Percentiles rank a stretch among this genome's conserved stretches.
These are phyloP conservation scores for Talaromyces sp. DNA, from an alignment of 2,329 filamentous ascomycete genomes.

Conservation along the genomic window DNA sequence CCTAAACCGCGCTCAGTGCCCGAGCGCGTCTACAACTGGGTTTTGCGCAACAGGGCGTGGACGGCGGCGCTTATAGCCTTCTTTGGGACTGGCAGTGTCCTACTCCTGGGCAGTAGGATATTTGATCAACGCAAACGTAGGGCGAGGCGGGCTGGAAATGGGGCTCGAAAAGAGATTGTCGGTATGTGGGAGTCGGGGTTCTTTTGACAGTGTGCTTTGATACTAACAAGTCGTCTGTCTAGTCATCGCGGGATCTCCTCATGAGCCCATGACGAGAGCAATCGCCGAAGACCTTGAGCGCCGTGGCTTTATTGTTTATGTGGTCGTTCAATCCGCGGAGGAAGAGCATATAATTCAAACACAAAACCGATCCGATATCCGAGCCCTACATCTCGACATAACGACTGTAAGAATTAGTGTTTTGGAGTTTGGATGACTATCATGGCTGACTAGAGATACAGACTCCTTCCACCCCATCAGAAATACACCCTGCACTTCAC, in stretches of 20 bases:
- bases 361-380: constrained; percentile 75
- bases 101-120: constrained; percentile 60
- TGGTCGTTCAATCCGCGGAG: constrained; percentile 53
- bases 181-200: constrained; percentile 33
- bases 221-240: constrained; percentile 23
- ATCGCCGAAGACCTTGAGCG: constrained; percentile 83
- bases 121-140: constrained; percentile 60
- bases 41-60: constrained; percentile 66
- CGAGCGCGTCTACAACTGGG: constrained; percentile 65
- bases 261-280: constrained; percentile 76
- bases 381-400: constrained; percentile 76
- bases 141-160: constrained; percentile 74
- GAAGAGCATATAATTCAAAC: constrained; percentile 42
- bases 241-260: constrained; percentile 83
- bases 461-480: constrained; percentile 53
- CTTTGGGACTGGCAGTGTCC: constrained; percentile 58
- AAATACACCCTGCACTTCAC: constrained; percentile 62
- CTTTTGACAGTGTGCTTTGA: background rate
- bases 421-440: background rate
- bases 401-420: constrained; percentile 40
- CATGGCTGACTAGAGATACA: constrained; percentile 14
- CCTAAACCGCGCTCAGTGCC: constrained; percentile 41
- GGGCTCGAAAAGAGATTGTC: constrained; percentile 79
- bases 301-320: constrained; percentile 86
- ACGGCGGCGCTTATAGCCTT: constrained; percentile 68